A percentile compares a stretch with the other conserved stretches of the same genome.
These are phyloP conservation scores for Cladosporium sphaerospermum DNA, from an alignment of 2,329 filamentous ascomycete species.

Conservation along the genomic window DNA sequence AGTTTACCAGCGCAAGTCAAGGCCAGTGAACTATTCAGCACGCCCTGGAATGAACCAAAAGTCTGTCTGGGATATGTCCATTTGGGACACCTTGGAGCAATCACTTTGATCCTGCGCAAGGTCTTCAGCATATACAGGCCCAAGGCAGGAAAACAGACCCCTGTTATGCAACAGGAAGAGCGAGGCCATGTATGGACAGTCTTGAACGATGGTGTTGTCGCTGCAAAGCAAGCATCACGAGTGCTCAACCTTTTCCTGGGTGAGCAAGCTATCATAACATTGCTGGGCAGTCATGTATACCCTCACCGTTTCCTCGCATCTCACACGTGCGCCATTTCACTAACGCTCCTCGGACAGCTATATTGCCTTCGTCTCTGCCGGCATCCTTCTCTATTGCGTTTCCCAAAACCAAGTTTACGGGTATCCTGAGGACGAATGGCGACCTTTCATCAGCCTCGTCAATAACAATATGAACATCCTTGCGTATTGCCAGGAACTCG, in stretches of 20 bases:
- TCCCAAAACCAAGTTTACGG: slow-evolving; percentile 6
- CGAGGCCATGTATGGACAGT: not conserved
- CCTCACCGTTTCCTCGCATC: not conserved
- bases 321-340: not conserved
- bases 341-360: not conserved
- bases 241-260: slow-evolving; percentile 1
- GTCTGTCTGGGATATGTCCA: not conserved
- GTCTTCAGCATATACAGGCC: slow-evolving; percentile 1
- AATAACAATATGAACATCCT: slow-evolving; percentile 4
- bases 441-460: not conserved
- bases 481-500: slow-evolving; percentile 3
- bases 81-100: slow-evolving; percentile 1
- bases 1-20: not conserved
- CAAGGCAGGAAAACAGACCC: not conserved
- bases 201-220: slow-evolving; percentile 1
- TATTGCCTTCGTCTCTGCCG: slow-evolving; percentile 5
- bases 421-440: slow-evolving; percentile 1
- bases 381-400: not conserved
- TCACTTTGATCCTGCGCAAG: slow-evolving; percentile 1
- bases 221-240: not conserved
- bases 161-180: not conserved
- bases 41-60: not conserved
- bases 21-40: not conserved
- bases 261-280: slow-evolving; percentile 1
- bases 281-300: slow-evolving; percentile 3